These are phyloP conservation scores for Cyberlindnera veronae DNA, from an alignment of 805 yeast species.

Conservation along the genomic window DNA sequence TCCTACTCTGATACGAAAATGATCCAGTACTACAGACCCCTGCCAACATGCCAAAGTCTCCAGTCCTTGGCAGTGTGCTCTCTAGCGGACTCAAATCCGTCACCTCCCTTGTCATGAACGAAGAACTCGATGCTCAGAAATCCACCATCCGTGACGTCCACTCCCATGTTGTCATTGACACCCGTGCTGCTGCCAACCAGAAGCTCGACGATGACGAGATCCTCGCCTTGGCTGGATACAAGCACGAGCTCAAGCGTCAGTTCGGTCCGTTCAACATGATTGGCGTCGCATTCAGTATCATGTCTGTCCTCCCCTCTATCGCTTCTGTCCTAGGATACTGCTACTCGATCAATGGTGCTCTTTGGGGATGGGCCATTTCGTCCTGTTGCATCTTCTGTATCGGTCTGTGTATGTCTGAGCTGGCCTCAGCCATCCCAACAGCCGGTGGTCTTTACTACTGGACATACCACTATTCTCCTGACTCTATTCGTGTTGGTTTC, in stretches of 20 bases:
- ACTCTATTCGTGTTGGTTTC: conserved; percentile 44
- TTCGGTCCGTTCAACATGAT: conserved; percentile 56
- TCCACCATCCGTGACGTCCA: conserved; percentile 22
- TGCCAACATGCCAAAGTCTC: background rate
- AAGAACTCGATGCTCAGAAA: conserved; percentile 18
- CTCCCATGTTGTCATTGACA: conserved; percentile 22
- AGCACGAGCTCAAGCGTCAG: conserved; percentile 62
- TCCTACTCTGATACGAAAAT: background rate
- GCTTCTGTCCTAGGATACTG: conserved; percentile 52
- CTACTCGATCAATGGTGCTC: conserved; percentile 39
- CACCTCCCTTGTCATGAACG: conserved; percentile 19
- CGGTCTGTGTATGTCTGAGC: conserved; percentile 63
- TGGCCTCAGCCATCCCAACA: conserved; percentile 69
- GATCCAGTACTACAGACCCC: too few species aligned
- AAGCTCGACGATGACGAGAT: conserved; percentile 26
- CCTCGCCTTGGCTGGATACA: conserved; percentile 59
- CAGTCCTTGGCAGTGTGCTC: conserved; percentile 3
- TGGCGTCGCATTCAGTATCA: conserved; percentile 67
- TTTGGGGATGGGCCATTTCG: conserved; percentile 74
- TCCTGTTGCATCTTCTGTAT: conserved; percentile 48
- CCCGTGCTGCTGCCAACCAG: conserved; percentile 22
- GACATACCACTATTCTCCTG: conserved; percentile 67
- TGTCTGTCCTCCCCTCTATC: conserved; percentile 60
- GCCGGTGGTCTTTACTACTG: conserved; percentile 73
- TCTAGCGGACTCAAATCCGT: conserved; percentile 20